Conservation (phyloP, 345 rosid species). For the Physaria fendleri region DNA sequence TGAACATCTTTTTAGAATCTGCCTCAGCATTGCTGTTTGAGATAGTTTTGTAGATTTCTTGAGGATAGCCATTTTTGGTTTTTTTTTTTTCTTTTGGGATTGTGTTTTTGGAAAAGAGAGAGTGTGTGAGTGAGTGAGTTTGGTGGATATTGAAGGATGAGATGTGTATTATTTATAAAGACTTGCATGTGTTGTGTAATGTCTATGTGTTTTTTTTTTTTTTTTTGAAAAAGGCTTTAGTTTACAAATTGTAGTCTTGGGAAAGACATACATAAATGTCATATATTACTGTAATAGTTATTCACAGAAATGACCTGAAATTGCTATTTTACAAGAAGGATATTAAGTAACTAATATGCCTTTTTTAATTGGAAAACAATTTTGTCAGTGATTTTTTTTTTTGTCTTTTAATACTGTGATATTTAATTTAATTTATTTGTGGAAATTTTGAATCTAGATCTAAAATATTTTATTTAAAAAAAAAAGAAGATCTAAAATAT, state of each 20-base stretch:
- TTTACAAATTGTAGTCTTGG: background rate
- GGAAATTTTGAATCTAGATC: too few species aligned
- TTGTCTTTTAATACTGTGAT: background rate
- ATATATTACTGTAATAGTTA: background rate
- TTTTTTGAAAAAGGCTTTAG: background rate
- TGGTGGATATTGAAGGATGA: constrained; percentile 1
- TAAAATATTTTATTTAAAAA: too few species aligned
- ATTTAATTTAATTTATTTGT: background rate
- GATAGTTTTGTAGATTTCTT: constrained; percentile 44
- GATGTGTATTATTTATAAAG: constrained; percentile 17
- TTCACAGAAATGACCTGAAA: background rate
- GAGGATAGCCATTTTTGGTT: constrained; percentile 41
- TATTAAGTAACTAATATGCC: background rate
- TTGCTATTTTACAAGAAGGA: background rate
- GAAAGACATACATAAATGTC: background rate
- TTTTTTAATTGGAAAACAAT: background rate
- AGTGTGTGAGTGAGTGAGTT: background rate
- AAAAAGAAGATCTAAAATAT: background rate
- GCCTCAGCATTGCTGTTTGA: constrained; percentile 46
- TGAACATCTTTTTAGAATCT: constrained; percentile 59
- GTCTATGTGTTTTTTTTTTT: constrained; percentile 26
- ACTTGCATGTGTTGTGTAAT: constrained; percentile 12
- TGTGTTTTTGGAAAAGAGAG: background rate
- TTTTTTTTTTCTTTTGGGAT: background rate
- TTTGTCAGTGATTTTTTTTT: too few species aligned